Evolutionary conservation across 208 protist species (phyloP), one percentile per base, ranked within the genome.

Genomic region (Acanthamoeba royreba): DNA sequence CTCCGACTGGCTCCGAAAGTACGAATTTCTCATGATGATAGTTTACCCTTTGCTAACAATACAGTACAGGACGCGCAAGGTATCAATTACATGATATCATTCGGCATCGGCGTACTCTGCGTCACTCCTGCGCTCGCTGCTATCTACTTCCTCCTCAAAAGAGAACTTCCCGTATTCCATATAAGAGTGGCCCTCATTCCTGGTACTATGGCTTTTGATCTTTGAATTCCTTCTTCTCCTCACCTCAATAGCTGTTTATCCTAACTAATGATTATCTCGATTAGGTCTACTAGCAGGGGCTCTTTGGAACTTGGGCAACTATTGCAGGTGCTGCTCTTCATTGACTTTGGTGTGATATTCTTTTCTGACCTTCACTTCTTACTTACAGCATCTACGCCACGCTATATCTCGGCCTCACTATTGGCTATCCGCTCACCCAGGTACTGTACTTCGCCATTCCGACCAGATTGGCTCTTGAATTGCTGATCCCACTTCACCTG

Each of bases 331-430:
- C 40, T 58, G 69, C 31, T 1, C 5, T 72, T 72, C 61, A 72
- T n/a, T 40, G 28, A 7, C 9, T 19, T 25, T 55, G 49, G 49
- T 19, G 19, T 55, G 13, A 19, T 58, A 22, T 19, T 66, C 19
- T 66, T 25, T 55, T 19, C 13, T 55, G 58, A 69, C 63, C 49
- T 58, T 58, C 49, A 58, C 49, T 22, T n/a, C 22, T n/a, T 11
- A 77, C 63, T 3, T 93, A 4, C 89, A 46, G 53, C 55, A 93
- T 77, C 33, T 93, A 93, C 89, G 89, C 89, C 25, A 93, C 89
- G 42, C 52, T 63, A 28, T 93, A 93, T 49, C 58, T 93, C 22
- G 89, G 89, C 63, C n/a, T 93, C 22, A 79, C 52, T 7, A 81
- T 93, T 17, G 89, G 89, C 17, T 93, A 61, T 45, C 89, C 89